Percentiles rank a stretch among this genome's conserved stretches.
These are phyloP conservation scores for Knufia fluminis DNA, from an alignment of 2,329 filamentous ascomycete genomes.

Conservation along the genomic window DNA sequence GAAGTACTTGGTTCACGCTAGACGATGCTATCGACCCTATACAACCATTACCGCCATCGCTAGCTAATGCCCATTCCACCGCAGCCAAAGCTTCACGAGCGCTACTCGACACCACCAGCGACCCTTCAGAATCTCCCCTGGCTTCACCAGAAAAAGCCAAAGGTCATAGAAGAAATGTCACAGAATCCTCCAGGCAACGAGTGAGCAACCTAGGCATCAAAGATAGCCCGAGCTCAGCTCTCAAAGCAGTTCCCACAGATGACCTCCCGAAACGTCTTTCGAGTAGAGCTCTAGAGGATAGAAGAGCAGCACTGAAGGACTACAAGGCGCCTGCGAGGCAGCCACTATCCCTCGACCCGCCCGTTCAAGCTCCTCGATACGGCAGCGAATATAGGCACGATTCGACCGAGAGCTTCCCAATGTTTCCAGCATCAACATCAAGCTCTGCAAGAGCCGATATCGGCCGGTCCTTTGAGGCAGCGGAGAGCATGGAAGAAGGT, in stretches of 20 bases:
- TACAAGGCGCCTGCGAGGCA: conserved; percentile 43
- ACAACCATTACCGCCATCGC: conserved; percentile 35
- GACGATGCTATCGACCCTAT: conserved; percentile 31
- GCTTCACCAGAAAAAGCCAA: conserved; percentile 7
- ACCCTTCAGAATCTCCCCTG: not conserved
- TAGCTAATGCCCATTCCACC: conserved; percentile 31
- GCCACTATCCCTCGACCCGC: conserved; percentile 40
- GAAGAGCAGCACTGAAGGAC: conserved; percentile 36
- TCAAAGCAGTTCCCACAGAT: not conserved
- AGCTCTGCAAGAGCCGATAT: conserved; percentile 46
- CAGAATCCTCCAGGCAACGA: not conserved
- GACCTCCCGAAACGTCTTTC: not conserved
- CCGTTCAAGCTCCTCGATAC: conserved; percentile 26
- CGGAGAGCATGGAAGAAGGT: not conserved
- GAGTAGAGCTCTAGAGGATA: conserved; percentile 30
- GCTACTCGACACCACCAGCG: conserved; percentile 11
- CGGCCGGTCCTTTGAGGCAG: conserved; percentile 39
- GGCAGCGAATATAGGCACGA: conserved; percentile 42
- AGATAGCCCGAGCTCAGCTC: not conserved
- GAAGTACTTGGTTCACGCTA: conserved; percentile 26
- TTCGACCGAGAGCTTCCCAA: conserved; percentile 53
- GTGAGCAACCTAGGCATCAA: not conserved
- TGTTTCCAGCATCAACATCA: conserved; percentile 55
- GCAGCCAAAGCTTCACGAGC: conserved; percentile 21
- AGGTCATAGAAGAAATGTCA: conserved; percentile 4